Evolutionary conservation across 306 rosid genomes (phyloP).

Genomic region (Alnus rubra): DNA sequence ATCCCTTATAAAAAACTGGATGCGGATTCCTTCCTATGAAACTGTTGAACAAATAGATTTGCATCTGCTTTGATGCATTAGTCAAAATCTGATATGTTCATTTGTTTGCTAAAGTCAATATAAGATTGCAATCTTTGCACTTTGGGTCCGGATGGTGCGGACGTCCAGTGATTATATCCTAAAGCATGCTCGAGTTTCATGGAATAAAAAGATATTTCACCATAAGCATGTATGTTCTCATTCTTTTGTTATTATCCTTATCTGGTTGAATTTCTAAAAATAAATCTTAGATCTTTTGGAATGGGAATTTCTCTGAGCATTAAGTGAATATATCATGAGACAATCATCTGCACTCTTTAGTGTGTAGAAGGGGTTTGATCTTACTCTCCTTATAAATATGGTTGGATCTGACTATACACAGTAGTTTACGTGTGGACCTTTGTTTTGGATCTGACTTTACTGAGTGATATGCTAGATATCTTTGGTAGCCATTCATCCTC

Average conservation of each 20-base stretch:
- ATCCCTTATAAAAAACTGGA: neutral
- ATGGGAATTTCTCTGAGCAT: neutral
- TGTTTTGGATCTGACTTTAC: neutral
- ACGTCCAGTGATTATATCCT: constrained; percentile 6
- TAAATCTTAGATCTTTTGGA: neutral
- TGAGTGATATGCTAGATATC: constrained; percentile 15
- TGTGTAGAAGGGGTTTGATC: neutral
- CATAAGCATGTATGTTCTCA: neutral
- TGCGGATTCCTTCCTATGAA: neutral
- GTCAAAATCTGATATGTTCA: neutral
- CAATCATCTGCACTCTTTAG: neutral
- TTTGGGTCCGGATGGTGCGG: neutral
- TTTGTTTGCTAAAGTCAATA: too few species aligned
- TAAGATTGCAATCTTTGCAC: neutral
- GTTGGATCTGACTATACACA: neutral
- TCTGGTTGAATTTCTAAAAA: neutral
- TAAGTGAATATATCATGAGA: neutral
- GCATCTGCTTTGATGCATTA: neutral
- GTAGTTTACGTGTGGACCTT: neutral
- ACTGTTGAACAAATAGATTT: neutral
- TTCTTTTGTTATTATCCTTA: neutral
- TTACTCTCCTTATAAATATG: neutral
- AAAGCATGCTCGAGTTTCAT: constrained; percentile 1
- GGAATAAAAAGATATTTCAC: neutral
- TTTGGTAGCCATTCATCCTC: constrained; percentile 12